Evolutionary conservation across 371 early-diverging fungal species (phyloP), one percentile per base, ranked within the genome.

Genomic region (Mortierella sp.): DNA sequence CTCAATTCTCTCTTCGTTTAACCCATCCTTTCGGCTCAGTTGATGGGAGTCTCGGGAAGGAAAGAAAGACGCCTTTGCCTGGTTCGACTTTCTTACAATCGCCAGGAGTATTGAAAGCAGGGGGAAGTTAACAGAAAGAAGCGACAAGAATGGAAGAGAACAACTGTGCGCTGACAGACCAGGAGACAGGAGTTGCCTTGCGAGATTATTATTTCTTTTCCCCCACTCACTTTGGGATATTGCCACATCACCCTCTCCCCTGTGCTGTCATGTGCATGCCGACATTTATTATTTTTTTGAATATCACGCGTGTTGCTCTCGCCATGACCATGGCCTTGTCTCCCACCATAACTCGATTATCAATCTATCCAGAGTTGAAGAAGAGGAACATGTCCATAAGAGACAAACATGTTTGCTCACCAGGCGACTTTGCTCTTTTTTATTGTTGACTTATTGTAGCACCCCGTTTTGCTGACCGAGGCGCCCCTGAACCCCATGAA

Each of bases 401-500:
- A 61, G 31, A 44, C 10, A 53, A 70, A 46, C 57, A 28, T 34
- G 26, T 40, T 61, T 34, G 40, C 57, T 67, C 64, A 75, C 34
- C 69, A 37, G 40, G 50, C 69, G 24, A 64, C 37, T 43, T 40
- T 31, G 37, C 59, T 28, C 54, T 19, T 57, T n/a, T 16, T 0
- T 2, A 13, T 19, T 53, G 34, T 34, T 31, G 97, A 48, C 37
- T 0, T 48, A 48, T 50, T 98, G 90, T 98, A 99, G 92, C 99
- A 99, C 92, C 99, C 99, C 74, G 98, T 99, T 75, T 92, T 99
- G 78, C 94, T 99, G 83, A 99, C 99, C 75, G 99, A 99, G 91
- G 99, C 99, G 69, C 99, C 99, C 51, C 94, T 99, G 84, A 99
- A 99, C 96, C 99, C 99, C 88, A 99, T 99, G 95, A 95, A 94